Evolutionary conservation across 129 eudicot species (phyloP), one percentile per base, ranked within the genome.

Genomic region (Tagetes erecta): DNA sequence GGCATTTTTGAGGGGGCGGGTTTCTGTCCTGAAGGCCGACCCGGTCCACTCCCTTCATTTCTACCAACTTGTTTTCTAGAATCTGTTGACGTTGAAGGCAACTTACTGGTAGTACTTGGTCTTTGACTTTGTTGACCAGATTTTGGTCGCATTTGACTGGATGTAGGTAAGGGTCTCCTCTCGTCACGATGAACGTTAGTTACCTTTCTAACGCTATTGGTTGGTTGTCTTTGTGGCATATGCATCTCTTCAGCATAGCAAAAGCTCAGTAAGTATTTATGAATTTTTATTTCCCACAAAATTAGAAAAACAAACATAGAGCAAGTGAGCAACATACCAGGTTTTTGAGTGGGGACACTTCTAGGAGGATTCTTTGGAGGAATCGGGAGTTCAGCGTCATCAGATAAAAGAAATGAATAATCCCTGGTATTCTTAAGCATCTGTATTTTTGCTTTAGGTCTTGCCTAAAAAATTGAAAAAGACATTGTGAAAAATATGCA

Each of bases 361-460:
- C 72, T 77, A 3, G 76, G 91, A 34, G 87, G 87, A 38, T 60
- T 83, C 66, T 85, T 87, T 38, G 78, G 63, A 39, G 93, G 89
- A 58, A 81, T 76, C 31, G 99, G 97, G 74, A 86, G 69, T 62
- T 91, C 99, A 6, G 96, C 91, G 84, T 91, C 99, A 76, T 95
- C 97, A 5, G 96, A 88, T 70, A 94, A 81, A 5, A 95, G 74
- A 77, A 88, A 91, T 11, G 99, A 95, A 74, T 91, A 95, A 72
- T 95, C 99, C 71, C 99, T 91, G 1, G 94, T 91, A 31, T 88
- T 77, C 76, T 91, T 95, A 9, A 87, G 80, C 71, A 82, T 87
- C 78, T 91, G 87, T 27, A 84, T 85, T 73, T 88, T 95, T 27
- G 86, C 66, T 77, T 87, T 80, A 56, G 83, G 78, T 71, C 78